Evolutionary conservation across 805 yeast species (phyloP).

Genomic region (Pichia scutulata): DNA sequence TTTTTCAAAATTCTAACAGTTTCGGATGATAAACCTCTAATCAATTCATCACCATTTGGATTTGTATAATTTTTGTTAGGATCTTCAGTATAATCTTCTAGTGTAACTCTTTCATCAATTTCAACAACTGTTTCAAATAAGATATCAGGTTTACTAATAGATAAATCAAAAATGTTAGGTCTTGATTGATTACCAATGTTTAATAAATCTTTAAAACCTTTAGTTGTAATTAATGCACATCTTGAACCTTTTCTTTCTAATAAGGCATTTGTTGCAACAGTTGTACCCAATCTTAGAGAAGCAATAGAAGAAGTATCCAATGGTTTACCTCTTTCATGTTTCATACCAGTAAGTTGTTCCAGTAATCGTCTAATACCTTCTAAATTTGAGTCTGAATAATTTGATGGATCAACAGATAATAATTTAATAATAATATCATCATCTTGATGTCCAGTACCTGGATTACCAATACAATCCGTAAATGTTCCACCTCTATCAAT

Average conservation of each 20-base stretch:
- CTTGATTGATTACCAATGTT: constrained; percentile 86
- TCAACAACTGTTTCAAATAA: constrained; percentile 73
- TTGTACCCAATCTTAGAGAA: constrained; percentile 82
- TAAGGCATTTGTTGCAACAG: constrained; percentile 91
- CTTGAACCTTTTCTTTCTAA: constrained; percentile 86
- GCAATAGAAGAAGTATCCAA: constrained; percentile 57
- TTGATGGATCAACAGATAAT: constrained; percentile 79
- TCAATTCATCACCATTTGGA: constrained; percentile 30
- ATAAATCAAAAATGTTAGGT: constrained; percentile 79
- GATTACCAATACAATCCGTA: constrained; percentile 62
- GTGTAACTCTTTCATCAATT: constrained; percentile 82
- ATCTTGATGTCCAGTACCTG: constrained; percentile 40
- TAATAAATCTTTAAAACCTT: constrained; percentile 78
- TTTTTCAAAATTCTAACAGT: constrained; percentile 30
- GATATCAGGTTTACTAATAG: constrained; percentile 64
- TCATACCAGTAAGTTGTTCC: constrained; percentile 45
- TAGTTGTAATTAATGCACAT: constrained; percentile 79
- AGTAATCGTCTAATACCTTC: constrained; percentile 81
- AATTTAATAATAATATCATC: constrained; percentile 67
- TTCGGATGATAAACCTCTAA: constrained; percentile 61
- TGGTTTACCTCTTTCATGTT: constrained; percentile 51
- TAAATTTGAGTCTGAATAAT: constrained; percentile 83
- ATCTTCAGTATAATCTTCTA: constrained; percentile 73
- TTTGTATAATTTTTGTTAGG: constrained; percentile 32
- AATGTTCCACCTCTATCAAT: constrained; percentile 75